Base-by-base conservation (phyloP, 2,329 filamentous ascomycete genomes). In the Aspergillus transmontanensis region DNA sequence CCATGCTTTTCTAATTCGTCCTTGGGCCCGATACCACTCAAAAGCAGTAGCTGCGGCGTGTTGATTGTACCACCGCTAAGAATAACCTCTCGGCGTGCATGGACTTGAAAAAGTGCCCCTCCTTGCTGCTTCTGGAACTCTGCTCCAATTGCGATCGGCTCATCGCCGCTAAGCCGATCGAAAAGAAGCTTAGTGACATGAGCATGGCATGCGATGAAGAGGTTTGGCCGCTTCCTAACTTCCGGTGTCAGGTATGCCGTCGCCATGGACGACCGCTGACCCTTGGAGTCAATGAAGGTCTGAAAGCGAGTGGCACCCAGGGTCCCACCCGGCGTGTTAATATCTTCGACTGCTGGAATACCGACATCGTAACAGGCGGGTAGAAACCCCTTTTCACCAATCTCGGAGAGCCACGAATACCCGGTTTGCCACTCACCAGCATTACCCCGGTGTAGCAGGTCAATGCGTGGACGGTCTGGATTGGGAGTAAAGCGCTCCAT, bases 21-120 rank as follows among this genome's bases (percentile, higher is more conserved):
- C 11, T 64, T 57, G 6, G 75, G 72, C n/a, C 76, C 76, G 34
- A 78, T 68, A 9, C 76, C 76, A 23, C 73, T 76, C 9, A 73
- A 67, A 64, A 75, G 66, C 12, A 78, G 68, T 1, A 73, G 36
- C 54, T 76, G 69, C 0, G 76, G 76, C 0, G 74, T 76, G n/a
- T 72, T 68, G 43, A 74, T 66, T 6, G 72, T 56, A 14, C 76
- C 76, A 1, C 71, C 70, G 12, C 63, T 71, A 43, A 76, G 39
- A n/a, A 78, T 72, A 19, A 76, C 69, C 63, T 77, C 73, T 2
- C 58, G 34, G 19, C 60, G 39, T 1, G 67, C 67, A 39, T 69
- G 67, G 9, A 69, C 67, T 16, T 67, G 21, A 48, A 66, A 67
- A 11, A 28, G 26, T 28, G 62, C 58, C 2, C 65, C 61, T 12